Base-by-base conservation (phyloP, 2,329 filamentous ascomycete genomes). In the Cladorrhinum sp. region DNA sequence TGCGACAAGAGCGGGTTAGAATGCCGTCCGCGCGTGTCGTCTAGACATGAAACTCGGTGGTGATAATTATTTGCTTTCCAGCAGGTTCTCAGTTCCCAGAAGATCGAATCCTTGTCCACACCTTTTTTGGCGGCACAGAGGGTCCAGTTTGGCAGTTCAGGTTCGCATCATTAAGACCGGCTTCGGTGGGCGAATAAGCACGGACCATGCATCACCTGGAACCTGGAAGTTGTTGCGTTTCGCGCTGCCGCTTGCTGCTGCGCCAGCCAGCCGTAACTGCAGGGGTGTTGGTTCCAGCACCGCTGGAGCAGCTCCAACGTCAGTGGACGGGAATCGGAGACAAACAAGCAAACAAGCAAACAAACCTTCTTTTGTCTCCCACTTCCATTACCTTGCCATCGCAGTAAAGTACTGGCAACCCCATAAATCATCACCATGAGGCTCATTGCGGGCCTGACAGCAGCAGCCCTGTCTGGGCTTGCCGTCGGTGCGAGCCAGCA, bases 401-500 rank as follows among this genome's bases (percentile, higher is more conserved):
- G n/a, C 55, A n/a, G n/a, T n/a, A n/a, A n/a, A n/a, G n/a, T n/a
- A n/a, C n/a, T n/a, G n/a, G n/a, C n/a, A n/a, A n/a, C n/a, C n/a
- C n/a, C n/a, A n/a, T n/a, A 51, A 56, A 12, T 38, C 29, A 20
- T 45, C 38, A 66, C 62, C 2, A 75, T 75, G 73, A 73, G 70
- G 69, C 60, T 73, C 25, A 50, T 70, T 50, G 65, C 68, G 32
- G 62, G 70, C 62, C 64, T 73, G 57, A 68, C 69, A 55, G 62
- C 70, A 25, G 70, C 72, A 51, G 72, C 69, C 59, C 64, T 75
- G 38, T 68, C 66, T 45, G 69, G 69, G 58, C 64, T 72, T 48
- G 68, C 69, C 50, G 61, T 63, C 56, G 64, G 62, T 32, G 76
- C 78, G 53, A 69, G 72, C 54, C 70, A 74, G 55, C 73, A 75